These are phyloP conservation scores for Akebia trifoliata DNA, from an alignment of 164 flowering plant genomes.

Conservation along the genomic window DNA sequence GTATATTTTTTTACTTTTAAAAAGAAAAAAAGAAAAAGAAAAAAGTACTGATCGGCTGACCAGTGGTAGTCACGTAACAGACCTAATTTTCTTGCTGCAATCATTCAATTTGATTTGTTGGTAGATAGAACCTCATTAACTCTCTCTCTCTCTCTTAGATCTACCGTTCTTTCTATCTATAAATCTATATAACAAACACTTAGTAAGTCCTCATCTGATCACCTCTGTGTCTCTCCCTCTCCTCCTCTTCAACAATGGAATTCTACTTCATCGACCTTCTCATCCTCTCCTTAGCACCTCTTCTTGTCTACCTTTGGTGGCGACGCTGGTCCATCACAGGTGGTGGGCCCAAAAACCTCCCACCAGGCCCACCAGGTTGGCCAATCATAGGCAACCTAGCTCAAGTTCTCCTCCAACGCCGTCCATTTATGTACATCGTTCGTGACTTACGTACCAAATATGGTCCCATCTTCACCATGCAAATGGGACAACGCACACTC, in stretches of 20 bases:
- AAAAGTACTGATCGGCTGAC: no score
- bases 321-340: conserved; percentile 37
- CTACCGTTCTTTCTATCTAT: not conserved
- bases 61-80: no score
- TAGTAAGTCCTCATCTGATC: not conserved
- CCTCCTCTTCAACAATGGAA: conserved; percentile 32
- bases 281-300: conserved; percentile 18
- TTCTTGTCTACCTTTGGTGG: conserved; percentile 53
- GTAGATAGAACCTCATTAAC: conserved; percentile 23
- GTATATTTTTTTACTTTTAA: no score
- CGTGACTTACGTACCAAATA: conserved; percentile 59
- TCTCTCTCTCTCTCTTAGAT: not conserved
- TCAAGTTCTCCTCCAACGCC: conserved; percentile 63
- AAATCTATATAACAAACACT: not conserved
- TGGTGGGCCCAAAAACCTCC: conserved; percentile 45
- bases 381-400: conserved; percentile 77
- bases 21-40: no score
- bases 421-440: conserved; percentile 60
- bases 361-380: conserved; percentile 92
- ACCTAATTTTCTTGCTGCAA: not conserved
- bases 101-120: conserved; percentile 19
- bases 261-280: conserved; percentile 34
- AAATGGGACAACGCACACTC: conserved; percentile 81
- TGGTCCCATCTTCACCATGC: conserved; percentile 90
- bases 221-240: not conserved